Base-by-base conservation (phyloP, 768 basidiomycete species). In the Chalciporus sphaerocephalus region DNA sequence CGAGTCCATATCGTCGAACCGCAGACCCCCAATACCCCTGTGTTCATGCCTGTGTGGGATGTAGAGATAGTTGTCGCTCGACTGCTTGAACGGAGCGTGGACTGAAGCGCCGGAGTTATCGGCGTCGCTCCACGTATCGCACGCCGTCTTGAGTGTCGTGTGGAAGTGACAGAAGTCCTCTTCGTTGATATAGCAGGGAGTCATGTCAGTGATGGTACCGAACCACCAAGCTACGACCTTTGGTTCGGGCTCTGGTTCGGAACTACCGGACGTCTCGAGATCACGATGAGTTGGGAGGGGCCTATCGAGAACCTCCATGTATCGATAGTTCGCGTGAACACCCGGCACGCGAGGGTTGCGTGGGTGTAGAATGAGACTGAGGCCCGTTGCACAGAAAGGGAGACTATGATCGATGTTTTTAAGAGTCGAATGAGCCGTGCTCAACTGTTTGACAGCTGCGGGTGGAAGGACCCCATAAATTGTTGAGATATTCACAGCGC, bases 21-120 rank as follows among this genome's bases (percentile, higher is more conserved):
- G 78, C 48, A 81, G 68, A 5, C 79, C 80, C 27, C 79, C 78
- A 28, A 81, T 59, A 3, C 79, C 79, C 8, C 78, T 61, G n/a
- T 69, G 65, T 59, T 81, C 78, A 15, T 52, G 46, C 6, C 78
- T 66, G 52, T 81, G 80, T 2, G 73, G 68, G 53, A 80, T 71
- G 54, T 63, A 72, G 56, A 80, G 75, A 59, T 81, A 78, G 53
- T 73, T 65, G 56, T 80, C 78, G 54, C 76, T 78, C 65, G 75
- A 78, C 13, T 59, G 45, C 54, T 81, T 80, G 64, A 75, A 78
- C 2, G 61, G 52, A 0, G 65, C 56, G 60, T 76, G 78, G 50
- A 78, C 65, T 1, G 57, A 54, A 21, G 40, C 4, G 25, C 21
- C 4, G 28, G 48, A 27, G 4, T 38, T 21, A 5, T 6, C 11